A percentile compares a stretch with the other conserved stretches of the same genome.
Conservation (phyloP, 163 green algal genomes). For the Chlorella variabilis region DNA sequence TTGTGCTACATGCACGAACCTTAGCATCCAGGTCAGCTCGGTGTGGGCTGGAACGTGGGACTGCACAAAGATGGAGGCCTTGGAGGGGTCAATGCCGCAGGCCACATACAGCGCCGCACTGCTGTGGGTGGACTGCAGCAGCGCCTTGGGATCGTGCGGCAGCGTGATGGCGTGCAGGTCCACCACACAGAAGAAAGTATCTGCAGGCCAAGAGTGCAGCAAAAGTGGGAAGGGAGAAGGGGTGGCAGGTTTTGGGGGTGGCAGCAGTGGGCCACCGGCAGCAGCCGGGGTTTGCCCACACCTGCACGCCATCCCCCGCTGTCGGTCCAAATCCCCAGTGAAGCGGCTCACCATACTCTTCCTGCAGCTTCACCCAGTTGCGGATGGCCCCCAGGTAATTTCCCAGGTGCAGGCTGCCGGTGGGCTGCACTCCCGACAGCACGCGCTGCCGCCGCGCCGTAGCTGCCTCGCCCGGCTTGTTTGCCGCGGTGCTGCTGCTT, state of each 20-base stretch:
- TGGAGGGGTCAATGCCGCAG: constrained; percentile 88
- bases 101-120: constrained; percentile 94
- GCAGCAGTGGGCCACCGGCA: background rate
- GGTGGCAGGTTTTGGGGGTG: background rate
- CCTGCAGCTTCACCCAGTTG: constrained; percentile 96
- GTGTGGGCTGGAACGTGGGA: constrained; percentile 94
- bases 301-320: background rate
- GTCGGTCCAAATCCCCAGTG: no score
- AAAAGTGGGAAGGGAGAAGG: background rate
- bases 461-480: background rate
- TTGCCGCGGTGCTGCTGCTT: background rate
- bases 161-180: constrained; percentile 98
- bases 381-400: constrained; percentile 98
- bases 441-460: constrained; percentile 70
- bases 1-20: constrained; percentile 12
- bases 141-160: constrained; percentile 87
- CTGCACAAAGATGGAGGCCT: constrained; percentile 90
- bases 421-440: constrained; percentile 97
- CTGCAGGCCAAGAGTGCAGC: constrained; percentile 53
- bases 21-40: constrained; percentile 97
- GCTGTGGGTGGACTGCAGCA: constrained; percentile 76
- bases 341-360: constrained; percentile 76
- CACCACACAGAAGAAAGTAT: constrained; percentile 97
- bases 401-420: constrained; percentile 93
- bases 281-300: background rate